Evolutionary conservation across 2,329 filamentous ascomycete genomes (phyloP), one percentile per base, ranked within the genome.

Genomic region (Colletotrichum coccodes): DNA sequence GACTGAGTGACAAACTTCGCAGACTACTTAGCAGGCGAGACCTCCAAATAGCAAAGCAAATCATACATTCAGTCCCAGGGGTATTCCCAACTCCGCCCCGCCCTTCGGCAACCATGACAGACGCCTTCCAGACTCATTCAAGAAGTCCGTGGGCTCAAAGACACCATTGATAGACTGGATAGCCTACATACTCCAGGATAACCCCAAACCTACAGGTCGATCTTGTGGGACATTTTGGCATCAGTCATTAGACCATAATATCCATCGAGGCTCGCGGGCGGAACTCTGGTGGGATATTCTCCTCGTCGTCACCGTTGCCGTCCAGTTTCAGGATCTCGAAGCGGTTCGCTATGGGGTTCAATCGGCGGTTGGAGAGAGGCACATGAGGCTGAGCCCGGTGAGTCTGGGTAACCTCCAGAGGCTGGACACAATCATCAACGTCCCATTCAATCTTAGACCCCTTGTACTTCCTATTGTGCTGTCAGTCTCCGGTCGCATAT

Each of bases 371-470:
- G n/a, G 76, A 70, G 14, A 72, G 70, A 12, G 73, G 57, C 23
- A 71, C 73, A 23, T 77, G 74, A 44, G 74, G 77, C 23, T 71
- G 74, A 26, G 70, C 71, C 60, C 66, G 76, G 64, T 67, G 71
- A 73, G 68, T 71, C 77, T 49, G 73, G 57, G 75, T 42, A 72
- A 67, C 9, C 64, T 83, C 77, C 54, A 91, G 77, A 1, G 90
- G 85, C 64, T 87, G 85, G 42, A 88, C 87, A 75, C 94, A 97
- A 73, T 95, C 92, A 73, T 97, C 94, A 0, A 82, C 78, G 70
- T 86, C 89, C 86, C 90, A 95, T 16, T 91, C 89, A 72, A 97
- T 91, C 70, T 86, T 90, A 68, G 86, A 89, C 26, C 87, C 85
- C 75, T 91, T 93, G 81, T 96, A 97, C 34, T 85, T 86, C 16